Evolutionary conservation across 73 alveolate species (phyloP), one percentile per base, ranked within the genome.

Genomic region (Blepharisma stoltei): DNA sequence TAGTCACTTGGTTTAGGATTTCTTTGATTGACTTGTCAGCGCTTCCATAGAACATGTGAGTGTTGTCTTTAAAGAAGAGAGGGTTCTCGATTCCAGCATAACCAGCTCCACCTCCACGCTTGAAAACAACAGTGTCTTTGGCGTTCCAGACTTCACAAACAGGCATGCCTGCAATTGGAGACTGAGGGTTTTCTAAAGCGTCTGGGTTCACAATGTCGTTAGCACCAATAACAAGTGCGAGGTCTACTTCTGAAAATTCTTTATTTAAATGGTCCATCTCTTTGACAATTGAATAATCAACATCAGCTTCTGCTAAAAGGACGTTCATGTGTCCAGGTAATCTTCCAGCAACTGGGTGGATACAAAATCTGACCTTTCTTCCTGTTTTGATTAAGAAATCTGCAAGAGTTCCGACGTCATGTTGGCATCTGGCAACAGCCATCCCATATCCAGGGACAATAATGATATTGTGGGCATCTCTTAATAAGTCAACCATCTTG

Each of bases 301-400:
- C 89, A 6, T 88, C 93, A 8, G 93, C 97, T 54, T 91, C 97
- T 0, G 97, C 97, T 45, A 91, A 67, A 11, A 91, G 83, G 43
- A 91, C 97, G 55, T 91, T 91, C 86, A 91, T 78, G 66, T 91
- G 93, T 23, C 97, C 97, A 23, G 97, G 96, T 89, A 89, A 69
- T 67, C 96, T 88, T 37, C 96, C 93, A 20, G 83, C 83, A 8
- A 89, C 96, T 27, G 97, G 97, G 76, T 91, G 97, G 55, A 91
- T 91, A 71, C 89, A 94, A 83, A 91, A 91, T 80, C 92, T 86
- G 75, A 86, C 87, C 6, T 53, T 89, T 66, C 55, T 81, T 48
- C 80, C 78, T n/a, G 66, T 69, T 46, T 66, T 73, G 38, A 84
- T 48, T 70, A 75, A 71, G 52, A 52, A 23, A 23, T 83, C 79